Base-by-base conservation (phyloP, 495 filamentous ascomycete genomes). In the Pseudomonodictys pantanalensis region DNA sequence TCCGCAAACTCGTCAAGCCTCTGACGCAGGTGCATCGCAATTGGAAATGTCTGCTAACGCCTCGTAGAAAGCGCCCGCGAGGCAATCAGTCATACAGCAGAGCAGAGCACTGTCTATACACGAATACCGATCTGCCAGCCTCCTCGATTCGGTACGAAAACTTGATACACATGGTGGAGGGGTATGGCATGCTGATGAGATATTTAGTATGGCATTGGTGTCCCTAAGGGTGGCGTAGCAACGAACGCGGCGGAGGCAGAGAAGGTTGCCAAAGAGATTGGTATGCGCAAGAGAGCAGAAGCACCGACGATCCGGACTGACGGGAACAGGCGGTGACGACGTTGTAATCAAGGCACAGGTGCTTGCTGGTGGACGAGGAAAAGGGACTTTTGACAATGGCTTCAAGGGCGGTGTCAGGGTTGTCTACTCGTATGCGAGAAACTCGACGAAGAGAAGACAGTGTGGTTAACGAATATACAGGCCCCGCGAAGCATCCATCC, bases 321-420 rank as follows among this genome's bases (percentile, higher is more conserved):
- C 60, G 38, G 58, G 20, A 26, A 15, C 60, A 88, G 83, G 86
- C 66, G 89, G 87, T 67, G 93, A 95, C 70, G 93, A 98, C 72
- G 89, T 97, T 87, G 93, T 98, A 61, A 97, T 98, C 82, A 98
- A 98, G 83, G 93, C 93, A 54, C 93, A 98, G 80, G 95, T 98
- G 47, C 86, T 98, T 41, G 93, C 93, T 69, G 93, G 93, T 75
- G 93, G 93, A 56, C 87, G 93, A 78, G 93, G 93, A 69, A 98
- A 98, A 80, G 93, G 93, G 65, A 86, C 81, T 57, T 98, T 98
- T 72, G 91, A 96, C 77, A 98, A 97, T 77, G 93, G 93, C 62
- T 84, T 97, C 70, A 98, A 98, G 83, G 93, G 93, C 72, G 93
- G 93, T 78, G 93, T 98, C 65, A 86, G 93, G 64, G 90, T 98